A percentile compares a stretch with the other conserved stretches of the same genome.
Conservation (phyloP, 2,329 filamentous ascomycete species). For the Epichloe sp. region DNA sequence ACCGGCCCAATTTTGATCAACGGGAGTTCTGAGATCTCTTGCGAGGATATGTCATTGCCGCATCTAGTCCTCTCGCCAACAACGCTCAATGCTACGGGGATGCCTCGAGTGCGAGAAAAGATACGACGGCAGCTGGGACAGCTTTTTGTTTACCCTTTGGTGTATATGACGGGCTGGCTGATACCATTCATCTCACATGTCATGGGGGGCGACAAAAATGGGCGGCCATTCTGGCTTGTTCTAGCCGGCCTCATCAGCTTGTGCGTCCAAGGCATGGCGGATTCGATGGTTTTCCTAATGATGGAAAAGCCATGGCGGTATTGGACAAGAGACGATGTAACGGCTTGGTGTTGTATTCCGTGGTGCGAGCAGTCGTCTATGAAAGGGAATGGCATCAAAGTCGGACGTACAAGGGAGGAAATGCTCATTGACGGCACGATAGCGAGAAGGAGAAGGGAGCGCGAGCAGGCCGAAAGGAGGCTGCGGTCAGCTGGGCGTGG, state of each 20-base stretch:
- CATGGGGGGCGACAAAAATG: conserved; percentile 18
- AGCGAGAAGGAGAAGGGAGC: conserved; percentile 34
- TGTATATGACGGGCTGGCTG: conserved; percentile 62
- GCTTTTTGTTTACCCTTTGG: conserved; percentile 62
- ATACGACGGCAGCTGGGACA: conserved; percentile 57
- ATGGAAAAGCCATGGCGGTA: conserved; percentile 57
- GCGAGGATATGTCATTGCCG: conserved; percentile 7
- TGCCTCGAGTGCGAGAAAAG: conserved; percentile 32
- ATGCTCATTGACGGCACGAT: conserved; percentile 36
- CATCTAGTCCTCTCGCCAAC: conserved; percentile 9
- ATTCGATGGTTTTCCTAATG: conserved; percentile 53
- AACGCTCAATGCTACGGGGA: conserved; percentile 13
- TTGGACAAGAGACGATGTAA: conserved; percentile 6
- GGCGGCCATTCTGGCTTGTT: conserved; percentile 42
- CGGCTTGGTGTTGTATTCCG: not conserved
- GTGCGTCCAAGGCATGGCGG: conserved; percentile 51
- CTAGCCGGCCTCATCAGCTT: conserved; percentile 44
- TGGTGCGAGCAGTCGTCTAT: not conserved
- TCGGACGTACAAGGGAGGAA: conserved; percentile 37
- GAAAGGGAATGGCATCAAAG: conserved; percentile 11
- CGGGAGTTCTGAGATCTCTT: not conserved
- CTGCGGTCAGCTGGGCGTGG: conserved; percentile 10
- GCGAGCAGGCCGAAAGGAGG: conserved; percentile 28
- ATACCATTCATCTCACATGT: conserved; percentile 56
- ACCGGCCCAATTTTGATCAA: not conserved